phyloP scores from a whole-genome alignment of 345 rosid genomes.

The Melaleuca alternifolia region DNA sequence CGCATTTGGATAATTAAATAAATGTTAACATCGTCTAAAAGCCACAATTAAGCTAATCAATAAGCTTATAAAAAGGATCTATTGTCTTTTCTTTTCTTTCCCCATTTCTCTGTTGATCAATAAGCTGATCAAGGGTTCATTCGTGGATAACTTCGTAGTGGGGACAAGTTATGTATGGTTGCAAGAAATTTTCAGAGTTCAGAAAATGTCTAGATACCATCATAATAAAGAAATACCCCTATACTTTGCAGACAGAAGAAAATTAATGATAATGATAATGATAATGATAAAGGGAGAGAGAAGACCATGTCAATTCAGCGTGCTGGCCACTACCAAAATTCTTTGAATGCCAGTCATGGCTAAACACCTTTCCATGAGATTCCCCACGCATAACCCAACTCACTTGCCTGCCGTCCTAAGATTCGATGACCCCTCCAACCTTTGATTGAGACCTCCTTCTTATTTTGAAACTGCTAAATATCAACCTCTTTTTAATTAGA shows the following conservation, averaged over 20 bases:
- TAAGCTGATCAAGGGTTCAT: background rate
- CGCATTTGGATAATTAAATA: background rate
- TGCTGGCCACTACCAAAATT: slow-evolving; percentile 22
- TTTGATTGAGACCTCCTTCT: slow-evolving; percentile 10
- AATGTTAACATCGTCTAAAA: background rate
- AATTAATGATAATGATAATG: background rate
- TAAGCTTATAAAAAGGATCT: background rate
- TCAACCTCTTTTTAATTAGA: background rate
- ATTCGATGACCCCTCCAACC: slow-evolving; percentile 18
- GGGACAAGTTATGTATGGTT: background rate
- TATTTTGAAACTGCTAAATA: background rate
- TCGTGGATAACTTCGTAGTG: background rate
- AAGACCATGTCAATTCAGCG: slow-evolving; percentile 11
- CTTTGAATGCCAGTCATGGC: background rate
- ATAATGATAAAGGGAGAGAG: background rate
- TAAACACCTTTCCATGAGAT: slow-evolving; percentile 15
- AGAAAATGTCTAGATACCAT: background rate
- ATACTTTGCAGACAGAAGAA: background rate
- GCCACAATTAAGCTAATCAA: background rate
- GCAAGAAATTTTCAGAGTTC: background rate
- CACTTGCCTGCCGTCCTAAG: slow-evolving; percentile 41
- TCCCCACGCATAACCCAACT: slow-evolving; percentile 7
- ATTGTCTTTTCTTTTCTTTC: background rate
- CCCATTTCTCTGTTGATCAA: background rate
- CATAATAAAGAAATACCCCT: background rate